Percentiles rank a stretch among this genome's conserved stretches.
Evolutionary conservation across 108 stramenopile genomes (phyloP).

Genomic region (Phaeodactylum tricornutum): DNA sequence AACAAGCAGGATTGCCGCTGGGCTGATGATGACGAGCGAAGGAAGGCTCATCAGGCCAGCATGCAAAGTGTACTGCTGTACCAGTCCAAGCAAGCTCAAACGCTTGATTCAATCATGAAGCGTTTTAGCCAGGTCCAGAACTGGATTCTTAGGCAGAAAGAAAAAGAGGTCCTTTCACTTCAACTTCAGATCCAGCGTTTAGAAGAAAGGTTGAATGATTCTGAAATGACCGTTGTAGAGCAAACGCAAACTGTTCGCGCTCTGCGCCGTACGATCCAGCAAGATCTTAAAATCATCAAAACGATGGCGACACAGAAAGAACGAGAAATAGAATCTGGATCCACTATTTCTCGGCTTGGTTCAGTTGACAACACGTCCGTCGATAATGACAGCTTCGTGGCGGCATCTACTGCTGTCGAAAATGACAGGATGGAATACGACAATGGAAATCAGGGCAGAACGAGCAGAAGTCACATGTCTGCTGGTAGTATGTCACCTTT

Average conservation of each 20-base stretch:
- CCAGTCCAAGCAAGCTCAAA: conserved; percentile 8
- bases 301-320: conserved; percentile 13
- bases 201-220: conserved; percentile 6
- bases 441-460: no score
- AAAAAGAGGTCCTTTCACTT: conserved; percentile 11
- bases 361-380: no score
- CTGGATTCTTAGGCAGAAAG: conserved; percentile 11
- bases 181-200: conserved; percentile 5
- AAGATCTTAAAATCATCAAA: conserved; percentile 13
- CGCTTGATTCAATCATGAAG: conserved; percentile 7
- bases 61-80: neutral
- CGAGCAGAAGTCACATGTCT: no score
- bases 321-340: conserved; percentile 4
- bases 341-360: no score
- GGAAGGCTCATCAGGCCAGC: neutral
- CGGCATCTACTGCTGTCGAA: no score
- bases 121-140: conserved; percentile 9
- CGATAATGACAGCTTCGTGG: no score
- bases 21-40: neutral
- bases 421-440: no score
- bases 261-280: conserved; percentile 8
- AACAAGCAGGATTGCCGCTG: neutral
- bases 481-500: no score
- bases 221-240: conserved; percentile 5
- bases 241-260: conserved; percentile 9